These are phyloP conservation scores for Boletus patriciae DNA, from an alignment of 768 basidiomycete species.

Conservation along the genomic window DNA sequence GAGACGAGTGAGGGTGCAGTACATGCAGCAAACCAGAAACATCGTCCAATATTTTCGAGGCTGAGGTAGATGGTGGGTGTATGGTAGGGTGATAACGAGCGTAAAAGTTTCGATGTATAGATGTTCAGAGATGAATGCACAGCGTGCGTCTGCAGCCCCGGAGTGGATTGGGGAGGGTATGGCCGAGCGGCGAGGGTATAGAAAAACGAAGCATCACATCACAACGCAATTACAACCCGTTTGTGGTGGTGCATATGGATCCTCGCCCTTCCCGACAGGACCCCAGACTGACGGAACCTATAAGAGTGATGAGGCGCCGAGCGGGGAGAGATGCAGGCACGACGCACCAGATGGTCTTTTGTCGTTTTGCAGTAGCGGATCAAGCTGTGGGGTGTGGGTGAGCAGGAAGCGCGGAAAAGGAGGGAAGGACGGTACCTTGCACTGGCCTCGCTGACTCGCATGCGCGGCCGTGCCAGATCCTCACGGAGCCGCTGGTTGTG, in stretches of 20 bases:
- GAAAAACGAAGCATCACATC: slow-evolving; percentile 51
- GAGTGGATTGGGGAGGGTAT: slow-evolving; percentile 29
- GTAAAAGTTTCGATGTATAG: slow-evolving; percentile 23
- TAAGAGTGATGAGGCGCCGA: background rate
- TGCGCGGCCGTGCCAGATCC: slow-evolving; percentile 85
- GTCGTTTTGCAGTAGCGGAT: slow-evolving; percentile 95
- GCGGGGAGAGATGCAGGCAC: background rate
- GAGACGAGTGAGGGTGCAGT: slow-evolving; percentile 13
- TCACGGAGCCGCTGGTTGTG: slow-evolving; percentile 91
- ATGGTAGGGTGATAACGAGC: slow-evolving; percentile 32
- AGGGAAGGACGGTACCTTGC: slow-evolving; percentile 52
- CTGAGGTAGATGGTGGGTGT: slow-evolving; percentile 20
- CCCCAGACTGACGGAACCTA: slow-evolving; percentile 96
- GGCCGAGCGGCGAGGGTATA: slow-evolving; percentile 35
- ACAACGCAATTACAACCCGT: slow-evolving; percentile 69
- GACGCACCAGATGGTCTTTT: slow-evolving; percentile 83
- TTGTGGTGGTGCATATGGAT: slow-evolving; percentile 87
- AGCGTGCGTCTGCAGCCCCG: slow-evolving; percentile 12
- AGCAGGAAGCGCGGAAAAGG: background rate
- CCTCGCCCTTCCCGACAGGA: slow-evolving; percentile 82
- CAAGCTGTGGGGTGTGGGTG: slow-evolving; percentile 49
- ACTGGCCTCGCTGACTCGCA: slow-evolving; percentile 89
- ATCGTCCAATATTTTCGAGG: slow-evolving; percentile 30
- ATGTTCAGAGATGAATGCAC: slow-evolving; percentile 21
- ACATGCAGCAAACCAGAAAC: slow-evolving; percentile 28